These are phyloP conservation scores for Vitis rupestris DNA, from an alignment of 164 flowering plant species.

Conservation along the genomic window DNA sequence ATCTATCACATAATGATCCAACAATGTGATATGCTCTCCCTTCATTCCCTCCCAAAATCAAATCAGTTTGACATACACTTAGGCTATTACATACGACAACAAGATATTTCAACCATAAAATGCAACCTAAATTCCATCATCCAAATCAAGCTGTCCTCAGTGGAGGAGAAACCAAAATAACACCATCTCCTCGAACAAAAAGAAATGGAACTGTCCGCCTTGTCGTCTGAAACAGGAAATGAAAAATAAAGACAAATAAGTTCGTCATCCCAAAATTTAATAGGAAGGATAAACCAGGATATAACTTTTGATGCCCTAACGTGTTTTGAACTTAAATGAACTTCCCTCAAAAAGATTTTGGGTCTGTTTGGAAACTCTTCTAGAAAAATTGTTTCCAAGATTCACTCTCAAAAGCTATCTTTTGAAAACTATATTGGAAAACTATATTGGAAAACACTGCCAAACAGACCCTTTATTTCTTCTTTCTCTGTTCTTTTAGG, in stretches of 20 bases:
- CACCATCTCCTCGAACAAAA: constrained; percentile 96
- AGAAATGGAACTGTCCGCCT: constrained; percentile 83
- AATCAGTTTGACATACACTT: constrained; percentile 4
- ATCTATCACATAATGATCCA: background rate
- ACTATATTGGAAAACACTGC: too few relatives aligned
- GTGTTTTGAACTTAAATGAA: too few relatives aligned
- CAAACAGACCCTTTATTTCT: too few relatives aligned
- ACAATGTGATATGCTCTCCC: background rate
- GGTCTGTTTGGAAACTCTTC: too few relatives aligned
- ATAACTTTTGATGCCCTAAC: background rate
- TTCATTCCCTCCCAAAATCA: background rate
- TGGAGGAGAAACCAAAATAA: constrained; percentile 92
- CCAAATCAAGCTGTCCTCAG: constrained; percentile 69
- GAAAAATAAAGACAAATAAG: background rate
- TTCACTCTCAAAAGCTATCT: too few relatives aligned
- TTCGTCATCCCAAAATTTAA: background rate
- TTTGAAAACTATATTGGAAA: too few relatives aligned
- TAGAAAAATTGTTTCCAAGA: too few relatives aligned
- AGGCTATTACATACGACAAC: background rate
- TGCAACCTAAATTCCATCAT: background rate
- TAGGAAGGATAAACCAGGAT: background rate
- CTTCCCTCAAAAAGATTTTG: too few relatives aligned
- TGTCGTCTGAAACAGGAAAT: constrained; percentile 57
- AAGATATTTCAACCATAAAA: background rate
- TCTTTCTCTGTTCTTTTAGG: too few relatives aligned